Evolutionary conservation across 1,284 basidiomycete genomes (phyloP).

Genomic region (Boletus semigastroideus): DNA sequence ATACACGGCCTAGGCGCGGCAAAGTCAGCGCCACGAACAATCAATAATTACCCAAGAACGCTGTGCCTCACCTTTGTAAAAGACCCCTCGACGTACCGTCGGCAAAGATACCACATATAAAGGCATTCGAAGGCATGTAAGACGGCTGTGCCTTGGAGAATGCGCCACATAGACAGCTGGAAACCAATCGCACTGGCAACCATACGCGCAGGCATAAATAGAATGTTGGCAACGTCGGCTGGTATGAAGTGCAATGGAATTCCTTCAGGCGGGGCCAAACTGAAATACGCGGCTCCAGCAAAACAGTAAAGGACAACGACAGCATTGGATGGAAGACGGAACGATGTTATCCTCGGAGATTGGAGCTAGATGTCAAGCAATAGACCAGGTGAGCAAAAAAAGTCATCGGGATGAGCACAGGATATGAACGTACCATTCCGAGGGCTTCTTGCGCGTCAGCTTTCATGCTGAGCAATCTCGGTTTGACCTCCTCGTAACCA

Average conservation of each 20-base stretch:
- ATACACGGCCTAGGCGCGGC: constrained; percentile 46
- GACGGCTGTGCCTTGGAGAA: constrained; percentile 16
- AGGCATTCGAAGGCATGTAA: constrained; percentile 52
- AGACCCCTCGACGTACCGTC: constrained; percentile 55
- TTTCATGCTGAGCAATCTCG: constrained; percentile 73
- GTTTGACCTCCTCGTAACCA: constrained; percentile 78
- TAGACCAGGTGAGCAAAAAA: neutral
- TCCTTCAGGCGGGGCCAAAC: constrained; percentile 37
- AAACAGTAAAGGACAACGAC: constrained; percentile 4
- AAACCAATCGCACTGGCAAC: constrained; percentile 20
- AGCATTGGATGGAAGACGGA: constrained; percentile 41
- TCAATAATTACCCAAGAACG: too few relatives aligned
- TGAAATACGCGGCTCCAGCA: constrained; percentile 37
- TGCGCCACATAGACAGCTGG: constrained; percentile 6
- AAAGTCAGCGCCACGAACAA: constrained; percentile 6
- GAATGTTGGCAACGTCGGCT: constrained; percentile 23
- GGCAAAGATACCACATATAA: constrained; percentile 55
- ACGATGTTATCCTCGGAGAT: constrained; percentile 58
- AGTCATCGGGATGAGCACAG: neutral
- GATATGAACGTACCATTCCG: constrained; percentile 59
- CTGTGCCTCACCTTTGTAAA: constrained; percentile 48
- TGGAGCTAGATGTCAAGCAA: constrained; percentile 45
- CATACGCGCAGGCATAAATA: constrained; percentile 23
- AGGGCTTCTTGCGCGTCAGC: constrained; percentile 68
- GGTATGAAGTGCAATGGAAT: constrained; percentile 28